A percentile compares a stretch with the other conserved stretches of the same genome.
These are phyloP conservation scores for Tricholoma terreum DNA, from an alignment of 768 basidiomycete species.

Conservation along the genomic window DNA sequence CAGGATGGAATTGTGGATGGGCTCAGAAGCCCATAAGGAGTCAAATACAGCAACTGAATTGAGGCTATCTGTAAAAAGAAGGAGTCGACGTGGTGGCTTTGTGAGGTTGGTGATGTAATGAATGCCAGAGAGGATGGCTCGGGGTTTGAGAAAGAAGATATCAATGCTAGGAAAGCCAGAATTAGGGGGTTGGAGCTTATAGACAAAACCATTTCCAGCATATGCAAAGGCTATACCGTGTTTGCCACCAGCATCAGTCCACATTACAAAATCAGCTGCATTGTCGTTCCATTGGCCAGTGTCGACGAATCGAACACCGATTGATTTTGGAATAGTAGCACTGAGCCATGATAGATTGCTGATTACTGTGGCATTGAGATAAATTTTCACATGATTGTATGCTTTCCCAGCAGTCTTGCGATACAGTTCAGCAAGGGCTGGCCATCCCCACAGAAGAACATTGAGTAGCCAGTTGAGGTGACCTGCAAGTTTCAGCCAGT, in stretches of 20 bases:
- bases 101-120: conserved; percentile 1
- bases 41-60: conserved; percentile 13
- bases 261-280: background rate
- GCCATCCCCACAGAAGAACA: conserved; percentile 23
- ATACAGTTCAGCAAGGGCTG: background rate
- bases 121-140: conserved; percentile 4
- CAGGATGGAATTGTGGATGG: background rate
- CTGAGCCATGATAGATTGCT: background rate
- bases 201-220: background rate
- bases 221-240: background rate
- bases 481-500: too few relatives aligned
- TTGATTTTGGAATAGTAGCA: too few relatives aligned
- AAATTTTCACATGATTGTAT: too few relatives aligned
- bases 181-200: background rate
- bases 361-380: too few relatives aligned
- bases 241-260: conserved; percentile 3
- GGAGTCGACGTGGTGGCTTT: conserved; percentile 9
- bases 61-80: conserved; percentile 16
- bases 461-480: conserved; percentile 29
- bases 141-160: conserved; percentile 4
- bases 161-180: too few relatives aligned
- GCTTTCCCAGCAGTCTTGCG: too few relatives aligned
- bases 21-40: conserved; percentile 2
- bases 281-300: too few relatives aligned
- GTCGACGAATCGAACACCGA: too few relatives aligned